A percentile compares a stretch with the other conserved stretches of the same genome.
phyloP scores from a whole-genome alignment of 176 grass and related monocot genomes.

The Leersia perrieri region DNA sequence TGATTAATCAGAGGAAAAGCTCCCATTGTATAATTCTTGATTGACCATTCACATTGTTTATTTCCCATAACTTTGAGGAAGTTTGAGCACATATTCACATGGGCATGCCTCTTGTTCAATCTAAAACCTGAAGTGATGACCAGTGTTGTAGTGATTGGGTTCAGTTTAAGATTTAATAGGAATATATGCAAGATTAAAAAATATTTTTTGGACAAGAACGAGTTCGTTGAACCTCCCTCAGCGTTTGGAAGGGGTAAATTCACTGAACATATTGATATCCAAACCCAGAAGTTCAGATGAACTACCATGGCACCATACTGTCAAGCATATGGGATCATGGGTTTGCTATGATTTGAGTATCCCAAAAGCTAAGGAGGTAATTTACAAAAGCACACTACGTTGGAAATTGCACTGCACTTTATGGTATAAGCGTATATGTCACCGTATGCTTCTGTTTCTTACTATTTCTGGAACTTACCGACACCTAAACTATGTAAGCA shows the following conservation, averaged over 20 bases:
- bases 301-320: background rate
- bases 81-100: conserved; percentile 22
- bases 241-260: background rate
- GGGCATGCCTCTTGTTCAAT: conserved; percentile 24
- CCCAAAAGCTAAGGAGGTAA: conserved; percentile 22
- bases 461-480: background rate
- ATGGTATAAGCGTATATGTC: background rate
- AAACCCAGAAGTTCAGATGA: background rate
- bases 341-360: background rate
- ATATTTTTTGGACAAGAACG: background rate
- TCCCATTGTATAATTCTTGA: background rate
- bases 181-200: background rate
- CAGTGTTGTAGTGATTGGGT: background rate
- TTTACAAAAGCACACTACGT: conserved; percentile 9
- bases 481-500: background rate
- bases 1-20: background rate
- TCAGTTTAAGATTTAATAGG: background rate
- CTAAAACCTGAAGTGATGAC: background rate
- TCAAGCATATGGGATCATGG: background rate
- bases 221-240: background rate
- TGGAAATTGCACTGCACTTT: conserved; percentile 14
- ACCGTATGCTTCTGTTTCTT: background rate
- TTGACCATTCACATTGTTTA: background rate
- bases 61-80: background rate
- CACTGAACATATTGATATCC: background rate